Evolutionary conservation across 2,329 filamentous ascomycete genomes (phyloP), one percentile per base, ranked within the genome.

Genomic region (Nemania sp.): DNA sequence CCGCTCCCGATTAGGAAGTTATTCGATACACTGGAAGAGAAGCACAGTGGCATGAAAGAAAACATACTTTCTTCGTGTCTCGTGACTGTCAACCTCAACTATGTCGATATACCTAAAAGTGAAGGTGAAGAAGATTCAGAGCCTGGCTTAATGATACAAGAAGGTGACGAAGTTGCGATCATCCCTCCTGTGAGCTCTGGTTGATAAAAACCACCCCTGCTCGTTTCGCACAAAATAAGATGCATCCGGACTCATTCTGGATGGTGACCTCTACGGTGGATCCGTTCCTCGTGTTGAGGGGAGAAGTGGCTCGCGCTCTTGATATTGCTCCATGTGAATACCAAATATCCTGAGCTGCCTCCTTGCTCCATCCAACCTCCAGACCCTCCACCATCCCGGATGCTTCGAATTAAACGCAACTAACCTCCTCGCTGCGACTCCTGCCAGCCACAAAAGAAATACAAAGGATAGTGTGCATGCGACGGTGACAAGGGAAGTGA

Each of bases 111-210:
- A 11, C 82, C 84, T 5, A 83, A 83, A 47, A 80, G 80, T 35
- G 79, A 79, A 20, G 80, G 80, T 54, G 81, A 81, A 20, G 53
- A 62, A 59, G 58, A n/a, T 3, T 51, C 38, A 27, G 61, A 52
- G 2, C 13, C 51, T 10, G 54, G 75, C 75, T 73, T 83, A 27
- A 77, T 88, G 64, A 91, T 97, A 65, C 81, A 88, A 59, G 88
- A 88, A 70, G 92, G 90, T 29, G 93, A 97, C 77, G 93, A 97
- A 81, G 92, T 97, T 63, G 93, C 92, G 49, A 91, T 97, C 41
- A 95, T 97, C 65, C 93, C 93, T 38, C 93, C 93, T 10, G 93
- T 97, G 72, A 97, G 93, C 83, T 94, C 93, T 43, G 93, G 93
- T 4, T 96, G 80, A 85, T 52, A 20, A 7, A 22, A 27, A 10